Evolutionary conservation across 345 rosid species (phyloP), one percentile per base, ranked within the genome.

Genomic region (Melaleuca quinquenervia): DNA sequence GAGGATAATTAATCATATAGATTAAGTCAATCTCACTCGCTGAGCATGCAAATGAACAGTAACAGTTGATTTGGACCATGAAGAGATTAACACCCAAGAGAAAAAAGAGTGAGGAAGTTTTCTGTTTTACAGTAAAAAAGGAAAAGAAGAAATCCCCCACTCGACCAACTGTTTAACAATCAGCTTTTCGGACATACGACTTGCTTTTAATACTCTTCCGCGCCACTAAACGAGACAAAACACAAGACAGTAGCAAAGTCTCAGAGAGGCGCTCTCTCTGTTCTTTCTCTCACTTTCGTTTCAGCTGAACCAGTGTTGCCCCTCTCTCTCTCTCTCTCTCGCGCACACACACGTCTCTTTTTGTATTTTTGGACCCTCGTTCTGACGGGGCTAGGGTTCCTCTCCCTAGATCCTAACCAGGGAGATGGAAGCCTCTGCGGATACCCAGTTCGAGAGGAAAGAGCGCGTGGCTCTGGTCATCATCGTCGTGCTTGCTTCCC

Each of bases 401-500:
- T 41, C 48, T 32, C 48, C 41, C 70, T 58, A 70, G 80, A 70
- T 70, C 80, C 80, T 70, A 6, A 41, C 80, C 48, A 1, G 24
- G 26, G 80, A 8, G 80, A 70, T 70, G 60, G 84, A 50, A 83
- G 60, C 48, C 49, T 29, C 58, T 52, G 84, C 45, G 27, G 90
- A 90, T 75, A 88, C 89, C 48, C 91, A 88, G 26, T 93, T 92
- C 85, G 89, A 89, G 83, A 94, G 88, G 90, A 91, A 90, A 90
- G 95, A 92, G 86, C 96, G 96, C 56, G 83, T 86, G 32, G 97
- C 94, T 18, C 90, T 96, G 64, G 95, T 93, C 64, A 92, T 88
- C 84, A 94, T 97, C 84, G 94, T 97, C 52, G 96, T 96, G 83
- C 90, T 94, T n/a, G 96, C 98, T 86, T 94, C 98, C 24, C 88